Evolutionary conservation across 1,139 yeast species (phyloP), one percentile per base, ranked within the genome.

Genomic region (Candida glucosophila): DNA sequence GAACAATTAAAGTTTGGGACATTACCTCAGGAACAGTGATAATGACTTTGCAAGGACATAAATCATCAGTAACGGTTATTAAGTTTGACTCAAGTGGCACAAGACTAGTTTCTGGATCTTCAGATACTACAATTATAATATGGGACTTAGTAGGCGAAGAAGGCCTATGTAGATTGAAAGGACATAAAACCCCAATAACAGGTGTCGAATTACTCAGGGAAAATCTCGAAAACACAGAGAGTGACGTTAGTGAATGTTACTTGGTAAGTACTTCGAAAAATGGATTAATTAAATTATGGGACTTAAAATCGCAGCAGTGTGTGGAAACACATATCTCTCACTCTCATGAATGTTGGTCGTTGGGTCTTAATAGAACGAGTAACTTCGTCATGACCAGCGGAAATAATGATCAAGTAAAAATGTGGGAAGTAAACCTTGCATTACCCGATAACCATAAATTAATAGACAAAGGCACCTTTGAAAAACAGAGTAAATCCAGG

Each of bases 101-200:
- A 1, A 64, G 92, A 35, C 59, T 90, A 15, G 74, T 79, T 13
- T 79, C 94, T 7, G 98, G 97, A 2, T 78, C 95, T 0, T 68
- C 73, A 25, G 99, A 90, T 49, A 69, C 95, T 2, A 64, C 73
- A 30, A 74, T 90, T 19, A 80, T 92, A 34, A 61, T 88, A 36
- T 90, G 99, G 99, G 99, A 90, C 56, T 69, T 90, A 33, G 90
- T 90, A 6, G 82, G 83, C 9, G 99, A 90, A 60, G 77, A 73
- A 22, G 99, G 99, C 7, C 55, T 88, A 24, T 82, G 73, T 57
- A 78, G 88, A 43, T 64, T 90, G 32, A 74, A 85, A 48, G 88
- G 96, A 5, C 98, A 92, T 50, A 78, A 82, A 47, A 92, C 86
- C 39, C 83, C 77, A 42, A 79, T 90, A 37, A 86, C 95, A 1